These are phyloP conservation scores for Syncephalastrum monosporum DNA, from an alignment of 371 early-diverging fungal species.

Conservation along the genomic window DNA sequence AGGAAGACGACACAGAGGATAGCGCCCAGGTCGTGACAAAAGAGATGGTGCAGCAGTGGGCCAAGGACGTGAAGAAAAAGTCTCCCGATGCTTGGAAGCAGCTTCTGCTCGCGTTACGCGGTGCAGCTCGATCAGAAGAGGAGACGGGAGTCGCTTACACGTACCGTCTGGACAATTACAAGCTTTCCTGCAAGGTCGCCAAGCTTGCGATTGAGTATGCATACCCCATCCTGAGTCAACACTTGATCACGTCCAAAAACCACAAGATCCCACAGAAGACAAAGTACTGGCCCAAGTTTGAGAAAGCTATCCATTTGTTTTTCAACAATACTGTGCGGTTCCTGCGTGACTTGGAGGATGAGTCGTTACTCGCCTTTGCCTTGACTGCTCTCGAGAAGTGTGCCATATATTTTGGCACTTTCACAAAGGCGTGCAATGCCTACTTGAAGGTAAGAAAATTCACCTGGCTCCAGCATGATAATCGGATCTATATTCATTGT, in stretches of 20 bases:
- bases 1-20: constrained; percentile 15
- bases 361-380: constrained; percentile 75
- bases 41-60: constrained; percentile 39
- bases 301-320: constrained; percentile 76
- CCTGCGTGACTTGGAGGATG: constrained; percentile 76
- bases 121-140: constrained; percentile 70
- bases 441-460: constrained; percentile 63
- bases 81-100: constrained; percentile 37
- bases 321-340: constrained; percentile 71
- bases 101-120: constrained; percentile 78
- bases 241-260: constrained; percentile 53
- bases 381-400: constrained; percentile 73
- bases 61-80: constrained; percentile 26
- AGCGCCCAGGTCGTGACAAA: constrained; percentile 30
- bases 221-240: constrained; percentile 60
- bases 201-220: constrained; percentile 55
- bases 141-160: constrained; percentile 39
- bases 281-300: constrained; percentile 74
- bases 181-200: constrained; percentile 78
- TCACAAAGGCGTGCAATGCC: constrained; percentile 79
- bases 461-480: too few relatives aligned
- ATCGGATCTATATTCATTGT: not conserved
- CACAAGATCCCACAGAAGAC: constrained; percentile 54
- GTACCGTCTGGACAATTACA: constrained; percentile 71
- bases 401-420: constrained; percentile 77